These are phyloP conservation scores for Podaxis sp. DNA, from an alignment of 768 basidiomycete genomes.

Conservation along the genomic window DNA sequence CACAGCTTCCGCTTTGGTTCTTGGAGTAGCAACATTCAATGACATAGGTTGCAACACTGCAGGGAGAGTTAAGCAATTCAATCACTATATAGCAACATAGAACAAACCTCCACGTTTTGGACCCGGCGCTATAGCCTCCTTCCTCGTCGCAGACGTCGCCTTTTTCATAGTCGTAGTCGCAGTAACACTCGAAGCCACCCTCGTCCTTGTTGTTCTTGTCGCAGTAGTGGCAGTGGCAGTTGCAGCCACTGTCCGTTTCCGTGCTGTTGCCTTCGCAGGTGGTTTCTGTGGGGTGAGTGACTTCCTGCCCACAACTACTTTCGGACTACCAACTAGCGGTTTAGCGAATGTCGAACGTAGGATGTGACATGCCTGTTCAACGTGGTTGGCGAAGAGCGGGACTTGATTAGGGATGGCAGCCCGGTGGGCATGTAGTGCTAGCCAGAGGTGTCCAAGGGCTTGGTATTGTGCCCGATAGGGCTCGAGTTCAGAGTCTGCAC, in stretches of 20 bases:
- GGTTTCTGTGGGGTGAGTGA: conserved; percentile 1
- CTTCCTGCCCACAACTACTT: conserved; percentile 21
- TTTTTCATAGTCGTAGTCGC: conserved; percentile 28
- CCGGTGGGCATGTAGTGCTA: conserved; percentile 70
- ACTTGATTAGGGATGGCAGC: conserved; percentile 43
- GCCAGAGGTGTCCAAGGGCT: conserved; percentile 61
- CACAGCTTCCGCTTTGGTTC: conserved; percentile 21
- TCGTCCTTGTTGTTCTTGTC: conserved; percentile 21
- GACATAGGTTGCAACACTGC: conserved; percentile 32
- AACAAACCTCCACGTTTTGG: conserved; percentile 38
- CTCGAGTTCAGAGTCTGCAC: conserved; percentile 33
- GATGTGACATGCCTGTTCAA: conserved; percentile 51
- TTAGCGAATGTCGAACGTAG: conserved; percentile 27
- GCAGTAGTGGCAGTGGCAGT: conserved; percentile 17
- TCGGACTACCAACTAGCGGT: conserved; percentile 20
- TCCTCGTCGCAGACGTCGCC: conserved; percentile 17
- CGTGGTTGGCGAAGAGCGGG: conserved; percentile 46
- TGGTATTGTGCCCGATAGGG: conserved; percentile 46
- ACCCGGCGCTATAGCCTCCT: conserved; percentile 45
- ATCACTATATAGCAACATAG: not conserved
- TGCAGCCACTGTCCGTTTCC: conserved; percentile 1
- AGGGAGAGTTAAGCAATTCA: not conserved
- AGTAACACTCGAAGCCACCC: conserved; percentile 19
- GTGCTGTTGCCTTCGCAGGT: not conserved
- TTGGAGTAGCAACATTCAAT: conserved; percentile 26